Conservation (phyloP, 78 protist species). For the Polysphondylium violaceum region DNA sequence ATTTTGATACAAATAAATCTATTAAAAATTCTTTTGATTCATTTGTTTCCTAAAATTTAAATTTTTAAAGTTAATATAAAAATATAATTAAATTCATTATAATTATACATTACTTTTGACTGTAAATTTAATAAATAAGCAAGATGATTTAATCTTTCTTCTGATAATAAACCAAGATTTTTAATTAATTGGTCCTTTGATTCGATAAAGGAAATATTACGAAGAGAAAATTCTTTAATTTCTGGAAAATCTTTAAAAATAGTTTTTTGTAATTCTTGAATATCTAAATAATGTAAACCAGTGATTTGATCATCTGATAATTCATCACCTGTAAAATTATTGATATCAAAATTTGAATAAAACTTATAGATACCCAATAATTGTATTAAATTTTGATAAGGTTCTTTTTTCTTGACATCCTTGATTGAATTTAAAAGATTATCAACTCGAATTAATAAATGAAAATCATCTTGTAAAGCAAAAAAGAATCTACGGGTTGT, state of each 20-base stretch:
- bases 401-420: conserved; percentile 38
- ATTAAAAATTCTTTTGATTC: conserved; percentile 26
- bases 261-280: conserved; percentile 81
- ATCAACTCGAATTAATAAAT: conserved; percentile 52
- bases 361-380: conserved; percentile 18
- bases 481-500: conserved; percentile 94
- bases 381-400: conserved; percentile 6
- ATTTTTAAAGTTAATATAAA: background rate
- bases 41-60: background rate
- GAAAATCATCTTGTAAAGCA: conserved; percentile 81
- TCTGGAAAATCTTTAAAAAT: conserved; percentile 77
- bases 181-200: background rate
- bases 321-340: conserved; percentile 90
- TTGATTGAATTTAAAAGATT: conserved; percentile 21
- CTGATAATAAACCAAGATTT: conserved; percentile 27
- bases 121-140: conserved; percentile 1
- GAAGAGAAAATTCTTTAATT: conserved; percentile 79
- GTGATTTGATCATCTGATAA: conserved; percentile 79
- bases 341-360: conserved; percentile 78
- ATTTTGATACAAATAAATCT: conserved; percentile 38
- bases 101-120: background rate
- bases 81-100: background rate
- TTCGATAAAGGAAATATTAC: conserved; percentile 80
- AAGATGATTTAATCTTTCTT: conserved; percentile 32
- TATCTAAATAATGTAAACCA: conserved; percentile 65